Evolutionary conservation across 495 filamentous ascomycete genomes (phyloP), one percentile per base, ranked within the genome.

Genomic region (Aspergillus asperescens): DNA sequence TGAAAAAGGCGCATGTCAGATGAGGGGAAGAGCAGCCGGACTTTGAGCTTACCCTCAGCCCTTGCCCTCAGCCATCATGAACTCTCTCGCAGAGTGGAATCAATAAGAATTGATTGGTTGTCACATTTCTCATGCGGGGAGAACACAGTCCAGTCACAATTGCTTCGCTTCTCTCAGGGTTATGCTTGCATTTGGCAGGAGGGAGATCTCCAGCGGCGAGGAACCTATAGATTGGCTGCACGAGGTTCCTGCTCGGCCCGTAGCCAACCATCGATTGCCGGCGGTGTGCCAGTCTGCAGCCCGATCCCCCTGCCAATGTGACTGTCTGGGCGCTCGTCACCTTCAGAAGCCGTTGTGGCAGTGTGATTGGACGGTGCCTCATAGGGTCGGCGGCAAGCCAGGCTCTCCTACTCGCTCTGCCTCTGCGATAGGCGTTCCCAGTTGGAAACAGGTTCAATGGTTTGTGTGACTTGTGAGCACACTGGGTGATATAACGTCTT

Each of bases 221-320:
- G 19, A 38, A n/a, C n/a, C n/a, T n/a, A n/a, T 49, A 15, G 46
- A 49, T 49, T 47, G 51, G 51, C 38, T 45, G 42, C 22, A 47
- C 41, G 41, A 42, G 51, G 47, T 15, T 39, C 51, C 42, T 54
- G 32, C 51, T 40, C 28, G 43, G 34, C n/a, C 48, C n/a, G 39
- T 27, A 25, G 25, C 42, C 47, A 51, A 48, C 48, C 48, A 57
- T 29, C 37, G 22, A 43, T 20, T 25, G 29, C 27, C 5, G 27
- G 7, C 7, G n/a, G 38, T 32, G 47, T 50, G 54, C 48, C 48
- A 57, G 32, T 34, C 48, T 51, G 54, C 43, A 48, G 27, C 13
- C 5, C 12, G 20, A 52, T 47, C 49, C 42, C 29, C 35, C 54
- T n/a, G 48, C 52, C 55, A 59, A 55, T 59, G 57, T 52, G 45